A percentile compares a stretch with the other conserved stretches of the same genome.
These are phyloP conservation scores for Skeletonema tropicum DNA, from an alignment of 108 stramenopile genomes.

Conservation along the genomic window DNA sequence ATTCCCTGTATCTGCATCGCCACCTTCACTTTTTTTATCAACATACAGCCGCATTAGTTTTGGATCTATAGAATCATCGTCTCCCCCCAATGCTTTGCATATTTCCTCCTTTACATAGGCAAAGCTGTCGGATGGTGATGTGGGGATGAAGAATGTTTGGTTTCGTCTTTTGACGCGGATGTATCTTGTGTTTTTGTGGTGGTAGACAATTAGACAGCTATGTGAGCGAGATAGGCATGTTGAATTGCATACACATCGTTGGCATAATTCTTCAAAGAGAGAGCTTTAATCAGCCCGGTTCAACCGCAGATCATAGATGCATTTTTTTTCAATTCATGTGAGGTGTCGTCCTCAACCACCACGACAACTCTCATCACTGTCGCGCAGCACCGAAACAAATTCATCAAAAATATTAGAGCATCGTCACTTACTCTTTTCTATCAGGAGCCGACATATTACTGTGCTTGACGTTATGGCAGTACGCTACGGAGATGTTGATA, in stretches of 20 bases:
- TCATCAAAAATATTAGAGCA: not conserved
- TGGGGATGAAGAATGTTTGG: constrained; percentile 69
- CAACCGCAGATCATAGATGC: too few species aligned
- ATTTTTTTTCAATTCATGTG: too few species aligned
- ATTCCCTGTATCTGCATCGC: not conserved
- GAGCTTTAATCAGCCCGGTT: too few species aligned
- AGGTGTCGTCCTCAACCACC: too few species aligned
- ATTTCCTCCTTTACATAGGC: constrained; percentile 61
- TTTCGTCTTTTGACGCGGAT: constrained; percentile 64
- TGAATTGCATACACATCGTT: too few species aligned
- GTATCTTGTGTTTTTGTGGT: constrained; percentile 36
- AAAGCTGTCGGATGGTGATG: constrained; percentile 53
- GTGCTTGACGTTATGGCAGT: too few species aligned
- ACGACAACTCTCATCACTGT: not conserved
- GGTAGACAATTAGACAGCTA: not conserved
- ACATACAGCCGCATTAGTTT: constrained; percentile 42
- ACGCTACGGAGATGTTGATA: too few species aligned
- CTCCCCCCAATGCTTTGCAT: constrained; percentile 36
- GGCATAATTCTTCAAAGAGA: too few species aligned
- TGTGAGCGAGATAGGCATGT: not conserved
- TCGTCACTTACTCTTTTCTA: not conserved
- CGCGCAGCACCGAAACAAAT: too few species aligned
- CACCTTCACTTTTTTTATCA: constrained; percentile 14
- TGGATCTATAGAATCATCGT: constrained; percentile 21
- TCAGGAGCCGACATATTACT: not conserved